Evolutionary conservation across 495 filamentous ascomycete species (phyloP).

Genomic region (Annulohypoxylon maeteangense): DNA sequence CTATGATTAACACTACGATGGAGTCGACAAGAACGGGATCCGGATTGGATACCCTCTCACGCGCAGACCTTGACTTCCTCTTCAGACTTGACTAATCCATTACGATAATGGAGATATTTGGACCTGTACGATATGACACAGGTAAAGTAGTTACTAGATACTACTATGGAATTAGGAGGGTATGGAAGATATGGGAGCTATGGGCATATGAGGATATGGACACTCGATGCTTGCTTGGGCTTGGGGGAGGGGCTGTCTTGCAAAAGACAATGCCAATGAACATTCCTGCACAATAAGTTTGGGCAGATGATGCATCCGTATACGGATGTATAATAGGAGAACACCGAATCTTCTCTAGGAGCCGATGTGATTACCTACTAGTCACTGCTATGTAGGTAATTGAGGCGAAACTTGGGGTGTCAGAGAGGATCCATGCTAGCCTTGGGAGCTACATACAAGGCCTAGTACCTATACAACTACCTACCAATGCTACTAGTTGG

Average conservation of each 20-base stretch:
- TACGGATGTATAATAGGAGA: neutral
- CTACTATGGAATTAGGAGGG: neutral
- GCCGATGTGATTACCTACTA: neutral
- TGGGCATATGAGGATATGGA: neutral
- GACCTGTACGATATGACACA: conserved; percentile 5
- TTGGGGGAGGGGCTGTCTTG: neutral
- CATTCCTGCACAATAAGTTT: neutral
- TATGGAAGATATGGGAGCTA: too few species aligned
- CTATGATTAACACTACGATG: conserved; percentile 94
- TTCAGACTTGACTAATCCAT: conserved; percentile 71
- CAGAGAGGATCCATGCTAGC: neutral
- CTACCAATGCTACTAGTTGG: neutral
- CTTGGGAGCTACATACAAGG: neutral
- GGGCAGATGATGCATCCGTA: neutral
- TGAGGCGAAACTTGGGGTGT: neutral
- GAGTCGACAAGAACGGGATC: conserved; percentile 79
- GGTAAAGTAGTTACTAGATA: neutral
- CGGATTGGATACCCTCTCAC: conserved; percentile 85
- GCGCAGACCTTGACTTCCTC: conserved; percentile 92
- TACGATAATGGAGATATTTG: neutral
- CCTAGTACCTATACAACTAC: neutral
- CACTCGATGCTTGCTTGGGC: neutral
- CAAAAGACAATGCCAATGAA: neutral
- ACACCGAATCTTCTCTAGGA: neutral
- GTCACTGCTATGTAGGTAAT: neutral